Conservation (phyloP, 192 early-diverging fungal species). For the Podila minutissima region DNA sequence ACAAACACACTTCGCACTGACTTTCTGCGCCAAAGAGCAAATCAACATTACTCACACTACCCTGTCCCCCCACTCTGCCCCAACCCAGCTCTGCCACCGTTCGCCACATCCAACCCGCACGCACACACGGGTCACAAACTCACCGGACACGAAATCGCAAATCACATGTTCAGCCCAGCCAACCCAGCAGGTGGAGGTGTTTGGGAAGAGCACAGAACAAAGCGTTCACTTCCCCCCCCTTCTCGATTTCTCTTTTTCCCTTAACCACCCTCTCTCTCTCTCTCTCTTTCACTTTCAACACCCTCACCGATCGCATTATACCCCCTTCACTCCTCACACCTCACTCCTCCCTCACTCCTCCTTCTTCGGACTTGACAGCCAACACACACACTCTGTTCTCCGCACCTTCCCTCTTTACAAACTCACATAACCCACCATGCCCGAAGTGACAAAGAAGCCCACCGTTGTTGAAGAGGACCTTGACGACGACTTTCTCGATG, state of each 20-base stretch:
- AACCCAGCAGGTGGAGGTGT: neutral
- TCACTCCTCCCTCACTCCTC: too few relatives aligned
- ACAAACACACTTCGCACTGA: too few relatives aligned
- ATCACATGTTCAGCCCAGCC: neutral
- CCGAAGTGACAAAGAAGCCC: conserved; percentile 49
- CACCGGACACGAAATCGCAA: neutral
- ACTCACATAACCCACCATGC: conserved; percentile 32
- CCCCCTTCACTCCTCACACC: too few relatives aligned
- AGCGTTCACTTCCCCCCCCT: neutral
- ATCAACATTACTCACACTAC: too few relatives aligned
- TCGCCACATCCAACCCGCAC: too few relatives aligned
- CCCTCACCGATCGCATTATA: neutral
- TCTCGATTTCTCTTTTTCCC: neutral
- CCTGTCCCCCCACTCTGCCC: too few relatives aligned
- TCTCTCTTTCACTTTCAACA: neutral
- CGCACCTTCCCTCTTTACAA: conserved; percentile 6
- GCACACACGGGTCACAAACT: too few relatives aligned
- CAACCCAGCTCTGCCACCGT: too few relatives aligned
- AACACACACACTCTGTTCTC: neutral
- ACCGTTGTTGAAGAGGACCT: conserved; percentile 51
- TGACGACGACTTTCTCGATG: conserved; percentile 51
- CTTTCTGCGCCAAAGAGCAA: too few relatives aligned
- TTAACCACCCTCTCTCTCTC: neutral
- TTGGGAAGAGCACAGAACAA: neutral
- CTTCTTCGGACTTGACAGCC: neutral